A percentile compares a stretch with the other conserved stretches of the same genome.
phyloP scores from a whole-genome alignment of 2,329 filamentous ascomycete species.

The Neonectria hederae region DNA sequence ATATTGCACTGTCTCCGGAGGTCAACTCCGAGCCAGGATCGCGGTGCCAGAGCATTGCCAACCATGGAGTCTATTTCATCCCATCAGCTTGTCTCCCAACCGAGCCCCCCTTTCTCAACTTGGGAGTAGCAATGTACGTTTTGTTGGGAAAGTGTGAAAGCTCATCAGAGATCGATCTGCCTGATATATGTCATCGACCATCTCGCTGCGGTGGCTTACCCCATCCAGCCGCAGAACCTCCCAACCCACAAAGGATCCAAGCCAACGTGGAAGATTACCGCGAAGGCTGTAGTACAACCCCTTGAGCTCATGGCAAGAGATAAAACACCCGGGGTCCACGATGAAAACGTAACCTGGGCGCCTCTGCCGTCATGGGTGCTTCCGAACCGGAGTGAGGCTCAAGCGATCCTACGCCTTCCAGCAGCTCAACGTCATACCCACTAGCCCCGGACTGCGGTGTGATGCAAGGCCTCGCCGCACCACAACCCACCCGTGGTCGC shows the following conservation, averaged over 20 bases:
- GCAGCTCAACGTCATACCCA: slow-evolving; percentile 37
- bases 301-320: slow-evolving; percentile 6
- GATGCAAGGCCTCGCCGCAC: slow-evolving; percentile 34
- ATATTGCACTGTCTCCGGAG: background rate
- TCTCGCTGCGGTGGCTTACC: background rate
- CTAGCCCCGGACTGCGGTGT: slow-evolving; percentile 26
- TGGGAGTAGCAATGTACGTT: background rate
- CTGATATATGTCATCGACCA: background rate
- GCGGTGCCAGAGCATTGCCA: background rate
- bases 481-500: slow-evolving; percentile 23
- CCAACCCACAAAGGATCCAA: background rate
- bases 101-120: background rate
- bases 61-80: background rate
- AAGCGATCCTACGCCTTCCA: slow-evolving; percentile 21
- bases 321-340: background rate
- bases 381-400: slow-evolving; percentile 8
- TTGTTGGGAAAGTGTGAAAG: background rate
- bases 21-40: background rate
- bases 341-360: slow-evolving; percentile 13
- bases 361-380: slow-evolving; percentile 26
- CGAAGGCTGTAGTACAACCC: background rate
- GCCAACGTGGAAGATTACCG: background rate
- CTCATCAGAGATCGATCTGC: background rate
- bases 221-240: background rate
- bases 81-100: background rate